phyloP scores from a whole-genome alignment of 2,329 filamentous ascomycete species.

The Didymella lethalis region DNA sequence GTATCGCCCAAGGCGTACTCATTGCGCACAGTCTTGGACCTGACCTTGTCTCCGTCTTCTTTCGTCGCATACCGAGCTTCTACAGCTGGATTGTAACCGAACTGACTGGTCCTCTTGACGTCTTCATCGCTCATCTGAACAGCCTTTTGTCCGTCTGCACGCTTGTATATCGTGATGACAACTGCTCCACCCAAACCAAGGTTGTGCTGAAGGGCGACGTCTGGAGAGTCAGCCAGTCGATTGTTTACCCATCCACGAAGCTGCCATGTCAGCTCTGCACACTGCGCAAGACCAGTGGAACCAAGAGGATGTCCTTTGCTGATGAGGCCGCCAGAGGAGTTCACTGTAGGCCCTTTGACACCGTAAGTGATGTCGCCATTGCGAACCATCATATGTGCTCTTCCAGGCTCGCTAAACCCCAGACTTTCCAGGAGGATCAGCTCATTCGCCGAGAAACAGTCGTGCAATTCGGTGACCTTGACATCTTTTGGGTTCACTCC shows the following conservation, averaged over 20 bases:
- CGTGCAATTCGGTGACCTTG: constrained; percentile 88
- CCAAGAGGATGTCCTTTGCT: constrained; percentile 95
- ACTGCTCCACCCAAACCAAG: constrained; percentile 88
- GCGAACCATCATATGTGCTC: constrained; percentile 89
- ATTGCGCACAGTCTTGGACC: constrained; percentile 70
- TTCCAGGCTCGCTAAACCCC: constrained; percentile 77
- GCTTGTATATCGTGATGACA: constrained; percentile 86
- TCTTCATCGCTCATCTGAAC: constrained; percentile 67
- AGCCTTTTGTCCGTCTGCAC: constrained; percentile 76
- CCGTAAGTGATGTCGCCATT: constrained; percentile 90
- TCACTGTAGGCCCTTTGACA: constrained; percentile 75
- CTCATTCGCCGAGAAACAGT: constrained; percentile 96
- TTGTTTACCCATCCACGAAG: constrained; percentile 96
- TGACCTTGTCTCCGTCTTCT: constrained; percentile 71
- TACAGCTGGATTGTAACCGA: constrained; percentile 91
- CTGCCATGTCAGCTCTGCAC: constrained; percentile 94
- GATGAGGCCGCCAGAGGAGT: constrained; percentile 91
- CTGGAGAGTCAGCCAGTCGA: constrained; percentile 71
- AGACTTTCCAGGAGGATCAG: constrained; percentile 87
- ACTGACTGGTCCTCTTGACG: constrained; percentile 69
- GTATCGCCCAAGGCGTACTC: constrained; percentile 82
- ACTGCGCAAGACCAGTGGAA: constrained; percentile 91
- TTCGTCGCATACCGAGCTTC: constrained; percentile 87
- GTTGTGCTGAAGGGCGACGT: constrained; percentile 86
- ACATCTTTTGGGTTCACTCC: constrained; percentile 71